These are phyloP conservation scores for Pseudocercospora cruenta DNA, from an alignment of 2,329 filamentous ascomycete species.

Conservation along the genomic window DNA sequence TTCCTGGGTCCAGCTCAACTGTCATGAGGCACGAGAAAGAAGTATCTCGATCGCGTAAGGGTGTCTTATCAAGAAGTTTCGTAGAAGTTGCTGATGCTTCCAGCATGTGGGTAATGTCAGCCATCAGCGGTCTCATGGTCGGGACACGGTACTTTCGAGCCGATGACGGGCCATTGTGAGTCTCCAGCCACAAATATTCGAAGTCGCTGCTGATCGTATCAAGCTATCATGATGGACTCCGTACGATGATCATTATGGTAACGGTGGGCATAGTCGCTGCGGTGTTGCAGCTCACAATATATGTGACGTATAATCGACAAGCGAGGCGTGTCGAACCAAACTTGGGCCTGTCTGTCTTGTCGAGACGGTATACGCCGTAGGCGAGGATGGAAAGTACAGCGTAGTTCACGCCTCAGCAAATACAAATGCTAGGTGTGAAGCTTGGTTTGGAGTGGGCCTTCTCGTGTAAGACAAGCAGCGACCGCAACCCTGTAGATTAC, in stretches of 20 bases:
- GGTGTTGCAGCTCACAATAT: slow-evolving; percentile 2
- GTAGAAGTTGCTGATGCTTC: not conserved
- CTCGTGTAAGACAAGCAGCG: not conserved
- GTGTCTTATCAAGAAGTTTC: not conserved
- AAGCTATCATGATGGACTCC: slow-evolving; percentile 4
- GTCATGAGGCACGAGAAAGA: slow-evolving; percentile 50
- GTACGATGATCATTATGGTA: slow-evolving; percentile 15
- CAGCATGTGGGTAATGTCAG: slow-evolving; percentile 55
- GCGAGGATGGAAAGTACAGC: not conserved
- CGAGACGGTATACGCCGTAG: not conserved
- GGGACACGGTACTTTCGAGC: slow-evolving; percentile 56
- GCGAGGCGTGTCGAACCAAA: not conserved
- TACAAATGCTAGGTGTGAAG: not conserved
- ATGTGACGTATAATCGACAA: not conserved
- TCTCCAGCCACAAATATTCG: not conserved
- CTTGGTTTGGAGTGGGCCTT: not conserved
- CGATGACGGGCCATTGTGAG: slow-evolving; percentile 47
- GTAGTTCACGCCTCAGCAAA: not conserved
- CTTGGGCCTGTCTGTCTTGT: not conserved
- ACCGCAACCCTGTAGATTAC: not conserved
- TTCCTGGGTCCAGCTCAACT: slow-evolving; percentile 52
- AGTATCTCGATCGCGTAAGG: slow-evolving; percentile 54
- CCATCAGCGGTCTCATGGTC: slow-evolving; percentile 56
- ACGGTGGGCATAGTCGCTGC: slow-evolving; percentile 6
- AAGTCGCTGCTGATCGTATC: not conserved